Evolutionary conservation across 169 alveolate species (phyloP).

Genomic region (Plasmodium coatneyi): DNA sequence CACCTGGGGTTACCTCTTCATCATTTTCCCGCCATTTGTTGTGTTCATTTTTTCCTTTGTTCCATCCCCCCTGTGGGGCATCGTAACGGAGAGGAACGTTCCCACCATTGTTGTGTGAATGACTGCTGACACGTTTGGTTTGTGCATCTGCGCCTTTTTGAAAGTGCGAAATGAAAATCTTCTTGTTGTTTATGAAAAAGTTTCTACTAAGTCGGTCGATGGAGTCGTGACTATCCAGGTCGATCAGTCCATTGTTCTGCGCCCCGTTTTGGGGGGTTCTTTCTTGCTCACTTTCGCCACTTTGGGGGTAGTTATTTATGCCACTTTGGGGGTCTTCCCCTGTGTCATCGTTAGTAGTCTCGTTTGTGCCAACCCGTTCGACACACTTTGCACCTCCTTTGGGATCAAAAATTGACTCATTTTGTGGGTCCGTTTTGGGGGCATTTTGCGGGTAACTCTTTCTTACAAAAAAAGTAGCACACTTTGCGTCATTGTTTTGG

Average conservation of each 20-base stretch:
- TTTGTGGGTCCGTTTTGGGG: not conserved
- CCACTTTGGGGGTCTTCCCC: not conserved
- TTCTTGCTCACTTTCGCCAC: not conserved
- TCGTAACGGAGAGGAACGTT: not conserved
- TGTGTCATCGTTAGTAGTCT: not conserved
- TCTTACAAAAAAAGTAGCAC: not conserved
- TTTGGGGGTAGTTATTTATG: not conserved
- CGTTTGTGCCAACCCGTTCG: not conserved
- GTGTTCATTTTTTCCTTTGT: not conserved
- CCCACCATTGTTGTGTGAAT: not conserved
- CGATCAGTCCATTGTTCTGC: not conserved
- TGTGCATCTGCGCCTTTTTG: not conserved
- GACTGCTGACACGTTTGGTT: not conserved
- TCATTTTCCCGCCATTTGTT: not conserved
- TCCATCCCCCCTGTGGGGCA: not conserved
- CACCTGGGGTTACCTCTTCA: not conserved
- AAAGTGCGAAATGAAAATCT: constrained; percentile 36
- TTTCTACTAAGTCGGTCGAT: constrained; percentile 46
- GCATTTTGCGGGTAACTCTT: not conserved
- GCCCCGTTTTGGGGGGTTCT: not conserved
- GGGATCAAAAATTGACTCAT: not conserved
- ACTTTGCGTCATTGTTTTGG: not conserved
- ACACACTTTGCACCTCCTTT: not conserved
- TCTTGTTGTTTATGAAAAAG: constrained; percentile 70
- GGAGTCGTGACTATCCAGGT: constrained; percentile 25